Conservation (phyloP, 73 alveolate species). For the Blepharisma stoltei region DNA sequence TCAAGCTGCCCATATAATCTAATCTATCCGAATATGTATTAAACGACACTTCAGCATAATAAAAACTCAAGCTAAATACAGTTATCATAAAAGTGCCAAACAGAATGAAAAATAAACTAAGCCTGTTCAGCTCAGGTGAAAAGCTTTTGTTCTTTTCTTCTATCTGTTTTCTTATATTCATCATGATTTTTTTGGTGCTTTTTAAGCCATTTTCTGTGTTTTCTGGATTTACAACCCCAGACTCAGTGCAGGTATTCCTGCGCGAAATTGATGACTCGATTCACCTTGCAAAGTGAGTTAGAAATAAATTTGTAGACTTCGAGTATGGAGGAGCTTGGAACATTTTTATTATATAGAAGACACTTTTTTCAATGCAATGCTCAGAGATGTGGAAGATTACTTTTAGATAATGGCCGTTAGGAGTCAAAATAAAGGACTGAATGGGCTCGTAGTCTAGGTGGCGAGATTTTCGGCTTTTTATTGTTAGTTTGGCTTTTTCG, state of each 20-base stretch:
- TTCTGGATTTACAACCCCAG: neutral
- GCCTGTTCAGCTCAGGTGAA: neutral
- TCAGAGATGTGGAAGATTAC: too few species aligned
- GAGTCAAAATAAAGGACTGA: too few species aligned
- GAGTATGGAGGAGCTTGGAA: conserved; percentile 3
- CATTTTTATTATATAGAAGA: neutral
- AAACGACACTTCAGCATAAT: neutral
- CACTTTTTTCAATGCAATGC: conserved; percentile 7
- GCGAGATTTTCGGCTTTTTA: too few species aligned
- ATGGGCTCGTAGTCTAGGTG: too few species aligned
- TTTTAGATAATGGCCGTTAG: too few species aligned
- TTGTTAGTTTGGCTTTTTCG: neutral
- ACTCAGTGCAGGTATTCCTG: too few species aligned
- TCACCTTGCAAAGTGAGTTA: neutral
- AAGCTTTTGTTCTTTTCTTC: neutral
- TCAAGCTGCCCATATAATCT: neutral
- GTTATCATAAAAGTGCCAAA: neutral
- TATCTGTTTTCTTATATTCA: neutral
- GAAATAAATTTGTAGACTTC: neutral
- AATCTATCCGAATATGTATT: neutral
- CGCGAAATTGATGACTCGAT: too few species aligned
- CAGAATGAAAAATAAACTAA: neutral
- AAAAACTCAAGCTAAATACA: conserved; percentile 11
- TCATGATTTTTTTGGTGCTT: conserved; percentile 2
- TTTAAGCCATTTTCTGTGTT: neutral